Conservation (phyloP, 805 yeast species). For the Yamadazyma takamatsuzukensis region DNA sequence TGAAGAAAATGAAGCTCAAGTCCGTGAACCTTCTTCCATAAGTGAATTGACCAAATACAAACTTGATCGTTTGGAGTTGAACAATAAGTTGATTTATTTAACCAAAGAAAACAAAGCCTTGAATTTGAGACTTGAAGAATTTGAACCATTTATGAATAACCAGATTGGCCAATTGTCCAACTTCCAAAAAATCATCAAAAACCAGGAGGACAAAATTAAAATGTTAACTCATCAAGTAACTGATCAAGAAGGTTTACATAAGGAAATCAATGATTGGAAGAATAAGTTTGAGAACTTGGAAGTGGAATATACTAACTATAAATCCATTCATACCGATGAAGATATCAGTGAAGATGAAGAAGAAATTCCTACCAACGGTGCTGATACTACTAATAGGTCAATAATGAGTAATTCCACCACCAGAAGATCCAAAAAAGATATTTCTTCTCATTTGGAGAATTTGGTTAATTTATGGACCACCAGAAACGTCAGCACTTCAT, state of each 20-base stretch:
- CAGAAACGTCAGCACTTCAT: constrained; percentile 11
- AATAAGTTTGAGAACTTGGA: constrained; percentile 41
- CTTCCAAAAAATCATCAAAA: constrained; percentile 51
- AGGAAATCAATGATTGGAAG: constrained; percentile 47
- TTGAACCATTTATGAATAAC: constrained; percentile 51
- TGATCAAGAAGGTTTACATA: constrained; percentile 42
- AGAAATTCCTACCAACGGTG: constrained; percentile 12
- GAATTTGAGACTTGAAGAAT: constrained; percentile 37
- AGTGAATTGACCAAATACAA: constrained; percentile 37
- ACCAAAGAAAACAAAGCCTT: constrained; percentile 44
- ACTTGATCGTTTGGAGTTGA: constrained; percentile 41
- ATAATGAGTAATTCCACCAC: constrained; percentile 18
- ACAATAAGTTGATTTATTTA: constrained; percentile 41
- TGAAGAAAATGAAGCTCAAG: constrained; percentile 14
- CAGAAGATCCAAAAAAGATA: constrained; percentile 23
- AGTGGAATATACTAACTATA: constrained; percentile 41
- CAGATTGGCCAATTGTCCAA: constrained; percentile 50
- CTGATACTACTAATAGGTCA: constrained; percentile 19
- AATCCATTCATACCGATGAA: constrained; percentile 29
- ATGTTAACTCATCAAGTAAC: constrained; percentile 38
- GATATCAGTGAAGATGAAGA: constrained; percentile 32
- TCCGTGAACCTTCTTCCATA: constrained; percentile 12
- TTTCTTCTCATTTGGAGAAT: constrained; percentile 32
- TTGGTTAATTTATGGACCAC: constrained; percentile 32
- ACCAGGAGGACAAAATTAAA: constrained; percentile 47